These are phyloP conservation scores for Centella asiatica DNA, from an alignment of 129 eudicot species.

Conservation along the genomic window DNA sequence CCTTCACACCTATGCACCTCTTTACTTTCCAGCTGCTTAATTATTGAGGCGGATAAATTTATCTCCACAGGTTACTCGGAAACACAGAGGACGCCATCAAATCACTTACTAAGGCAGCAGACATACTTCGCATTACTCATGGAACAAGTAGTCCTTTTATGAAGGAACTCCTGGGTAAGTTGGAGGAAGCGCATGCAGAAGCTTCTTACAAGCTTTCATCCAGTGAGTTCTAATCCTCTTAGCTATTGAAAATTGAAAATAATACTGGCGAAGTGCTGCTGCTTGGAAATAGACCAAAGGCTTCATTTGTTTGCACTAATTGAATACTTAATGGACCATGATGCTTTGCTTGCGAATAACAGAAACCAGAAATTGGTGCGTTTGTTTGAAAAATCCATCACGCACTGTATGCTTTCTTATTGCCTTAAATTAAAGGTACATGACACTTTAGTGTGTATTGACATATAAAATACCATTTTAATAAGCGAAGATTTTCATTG, in stretches of 20 bases:
- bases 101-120: slow-evolving; percentile 62
- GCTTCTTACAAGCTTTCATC: slow-evolving; percentile 63
- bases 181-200: slow-evolving; percentile 93
- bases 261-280: not conserved
- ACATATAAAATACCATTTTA: too few relatives aligned
- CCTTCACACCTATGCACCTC: not conserved
- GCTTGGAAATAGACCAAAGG: not conserved
- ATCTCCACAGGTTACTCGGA: slow-evolving; percentile 63
- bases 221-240: not conserved
- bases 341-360: too few relatives aligned
- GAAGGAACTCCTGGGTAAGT: slow-evolving; percentile 59
- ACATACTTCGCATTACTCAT: slow-evolving; percentile 64
- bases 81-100: slow-evolving; percentile 54
- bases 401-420: too few relatives aligned
- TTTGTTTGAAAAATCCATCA: too few relatives aligned
- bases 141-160: slow-evolving; percentile 61
- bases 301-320: too few relatives aligned
- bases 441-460: too few relatives aligned
- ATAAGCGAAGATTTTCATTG: too few relatives aligned
- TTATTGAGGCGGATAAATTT: not conserved
- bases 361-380: too few relatives aligned
- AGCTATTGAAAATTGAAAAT: not conserved
- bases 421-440: too few relatives aligned
- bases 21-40: not conserved
- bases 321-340: too few relatives aligned